A percentile compares a stretch with the other conserved stretches of the same genome.
Conservation (phyloP, 495 filamentous ascomycete genomes). For the Haplographium delicatum region DNA sequence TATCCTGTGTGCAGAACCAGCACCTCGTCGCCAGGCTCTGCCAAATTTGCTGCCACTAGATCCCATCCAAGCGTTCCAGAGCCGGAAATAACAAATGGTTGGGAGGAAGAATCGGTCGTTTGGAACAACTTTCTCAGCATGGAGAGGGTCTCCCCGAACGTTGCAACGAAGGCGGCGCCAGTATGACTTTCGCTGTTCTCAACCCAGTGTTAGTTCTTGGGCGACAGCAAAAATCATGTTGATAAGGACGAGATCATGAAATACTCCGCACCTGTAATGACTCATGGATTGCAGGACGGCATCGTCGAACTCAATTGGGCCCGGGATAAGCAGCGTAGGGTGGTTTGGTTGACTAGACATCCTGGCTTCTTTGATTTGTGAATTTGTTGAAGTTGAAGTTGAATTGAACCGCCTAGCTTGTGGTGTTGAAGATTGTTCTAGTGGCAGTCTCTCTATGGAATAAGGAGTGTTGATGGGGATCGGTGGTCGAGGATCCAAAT, state of each 20-base stretch:
- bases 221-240: neutral
- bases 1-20: slow-evolving; percentile 94
- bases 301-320: slow-evolving; percentile 98
- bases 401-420: slow-evolving; percentile 22
- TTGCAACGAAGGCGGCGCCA: slow-evolving; percentile 77
- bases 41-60: slow-evolving; percentile 82
- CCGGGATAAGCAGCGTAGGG: slow-evolving; percentile 77
- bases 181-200: slow-evolving; percentile 80
- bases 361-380: slow-evolving; percentile 34
- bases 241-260: neutral
- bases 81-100: slow-evolving; percentile 89
- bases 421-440: slow-evolving; percentile 28
- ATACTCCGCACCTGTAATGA: slow-evolving; percentile 76
- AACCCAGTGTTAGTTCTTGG: neutral
- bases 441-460: slow-evolving; percentile 43
- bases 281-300: slow-evolving; percentile 91
- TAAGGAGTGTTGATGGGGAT: slow-evolving; percentile 63
- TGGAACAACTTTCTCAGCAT: slow-evolving; percentile 92
- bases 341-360: slow-evolving; percentile 81
- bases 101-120: slow-evolving; percentile 70
- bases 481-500: slow-evolving; percentile 62
- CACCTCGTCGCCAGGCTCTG: slow-evolving; percentile 82
- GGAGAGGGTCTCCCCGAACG: slow-evolving; percentile 82
- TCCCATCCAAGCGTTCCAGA: slow-evolving; percentile 98
- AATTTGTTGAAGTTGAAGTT: slow-evolving; percentile 8